Base-by-base conservation (phyloP, 805 yeast species). In the Tetrapisispora namnaoensis region DNA sequence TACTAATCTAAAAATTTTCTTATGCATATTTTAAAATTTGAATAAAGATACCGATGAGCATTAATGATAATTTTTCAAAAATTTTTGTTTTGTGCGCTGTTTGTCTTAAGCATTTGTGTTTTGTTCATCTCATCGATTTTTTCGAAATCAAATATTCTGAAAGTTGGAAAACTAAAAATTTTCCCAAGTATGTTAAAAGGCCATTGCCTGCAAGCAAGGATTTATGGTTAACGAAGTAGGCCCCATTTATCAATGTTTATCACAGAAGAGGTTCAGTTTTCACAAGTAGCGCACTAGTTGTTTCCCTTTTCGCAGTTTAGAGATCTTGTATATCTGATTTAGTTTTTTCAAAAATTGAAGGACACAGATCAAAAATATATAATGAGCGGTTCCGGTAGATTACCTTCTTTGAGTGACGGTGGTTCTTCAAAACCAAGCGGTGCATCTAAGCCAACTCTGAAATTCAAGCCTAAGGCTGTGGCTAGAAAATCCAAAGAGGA, bases 401-500 rank as follows among this genome's bases (percentile, higher is more conserved):
- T 66, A 45, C 68, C 69, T n/a, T 56, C 68, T n/a, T 51, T 66
- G 41, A 61, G 49, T 18, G 55, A 50, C 28, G 42, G 47, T 30
- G n/a, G 50, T 16, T 49, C 47, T 11, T 28, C 32, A 17, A 30
- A 42, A 4, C 10, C 37, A 2, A 17, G 34, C 5, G 11, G 40
- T 37, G 48, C 50, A n/a, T 54, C 56, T 34, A 60, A 79, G 56
- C 77, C 86, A 8, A 72, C 79, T 2, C 68, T 84, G 51, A 83
- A 83, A 65, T 90, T 90, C 68, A 80, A 82, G 65, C 97, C 97
- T 2, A 90, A 90, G 65, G 82, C 75, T 2, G 95, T 90, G 40
- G 89, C 89, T 0, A 73, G 97, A 66, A 80, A 87, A 62, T 70
- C 88, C 11, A 83, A 86, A 56, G 90, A 86, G 56, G 96, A 88